Evolutionary conservation across 768 basidiomycete species (phyloP).

Genomic region (Cystobasidium onofrii): DNA sequence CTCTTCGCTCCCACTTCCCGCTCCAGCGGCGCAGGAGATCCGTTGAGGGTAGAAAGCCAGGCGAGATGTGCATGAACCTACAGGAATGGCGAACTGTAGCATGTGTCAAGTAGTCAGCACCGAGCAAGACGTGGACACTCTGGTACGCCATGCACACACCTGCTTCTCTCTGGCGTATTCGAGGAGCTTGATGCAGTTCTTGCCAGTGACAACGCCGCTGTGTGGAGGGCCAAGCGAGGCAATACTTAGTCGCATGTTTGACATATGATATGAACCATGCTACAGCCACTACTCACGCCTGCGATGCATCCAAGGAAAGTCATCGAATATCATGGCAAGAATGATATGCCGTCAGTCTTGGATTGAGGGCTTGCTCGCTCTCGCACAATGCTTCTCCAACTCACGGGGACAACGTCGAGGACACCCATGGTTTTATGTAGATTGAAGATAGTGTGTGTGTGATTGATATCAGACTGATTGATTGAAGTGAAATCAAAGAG

Average conservation of each 20-base stretch:
- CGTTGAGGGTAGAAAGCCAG: no score
- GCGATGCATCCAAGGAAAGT: background rate
- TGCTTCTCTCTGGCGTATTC: constrained; percentile 83
- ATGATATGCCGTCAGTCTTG: background rate
- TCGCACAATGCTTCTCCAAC: constrained; percentile 30
- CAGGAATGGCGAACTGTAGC: constrained; percentile 49
- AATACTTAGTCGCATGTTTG: no score
- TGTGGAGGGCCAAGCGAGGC: no score
- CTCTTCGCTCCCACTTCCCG: background rate
- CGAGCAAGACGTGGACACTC: background rate
- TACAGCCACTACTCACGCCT: constrained; percentile 17
- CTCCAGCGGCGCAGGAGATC: background rate
- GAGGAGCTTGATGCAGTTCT: constrained; percentile 88
- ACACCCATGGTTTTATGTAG: constrained; percentile 20
- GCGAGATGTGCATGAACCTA: no score
- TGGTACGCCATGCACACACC: constrained; percentile 51
- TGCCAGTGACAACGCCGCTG: constrained; percentile 81
- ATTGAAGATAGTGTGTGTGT: background rate
- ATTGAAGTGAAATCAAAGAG: background rate
- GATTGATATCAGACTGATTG: background rate
- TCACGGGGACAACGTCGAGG: constrained; percentile 47
- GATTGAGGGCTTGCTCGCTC: background rate
- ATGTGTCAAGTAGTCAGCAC: constrained; percentile 12
- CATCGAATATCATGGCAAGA: no score
- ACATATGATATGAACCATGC: no score